phyloP scores from a whole-genome alignment of 2,329 filamentous ascomycete genomes.

The Monilinia fructigena region DNA sequence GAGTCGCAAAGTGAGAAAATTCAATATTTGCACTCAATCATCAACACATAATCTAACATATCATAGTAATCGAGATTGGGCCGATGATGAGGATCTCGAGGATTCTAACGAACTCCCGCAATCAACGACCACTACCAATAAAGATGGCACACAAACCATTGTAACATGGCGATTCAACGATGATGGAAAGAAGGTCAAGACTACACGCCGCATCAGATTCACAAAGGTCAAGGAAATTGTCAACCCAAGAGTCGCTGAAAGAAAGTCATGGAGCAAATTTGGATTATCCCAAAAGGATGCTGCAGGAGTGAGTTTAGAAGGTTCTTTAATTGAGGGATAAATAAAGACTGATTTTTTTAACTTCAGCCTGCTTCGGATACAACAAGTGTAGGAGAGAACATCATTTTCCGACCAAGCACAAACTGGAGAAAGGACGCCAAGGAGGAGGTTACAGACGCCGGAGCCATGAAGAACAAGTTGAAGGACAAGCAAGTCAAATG shows the following conservation, averaged over 20 bases:
- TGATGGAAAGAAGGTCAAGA: conserved; percentile 93
- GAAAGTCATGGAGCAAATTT: conserved; percentile 91
- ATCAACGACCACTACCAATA: conserved; percentile 89
- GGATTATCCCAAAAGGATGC: conserved; percentile 83
- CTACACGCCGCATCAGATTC: conserved; percentile 90
- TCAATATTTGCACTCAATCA: conserved; percentile 11
- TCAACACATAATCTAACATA: conserved; percentile 28
- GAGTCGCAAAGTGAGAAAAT: conserved; percentile 46
- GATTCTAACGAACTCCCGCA: conserved; percentile 65
- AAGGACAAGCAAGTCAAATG: conserved; percentile 99
- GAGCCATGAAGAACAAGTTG: conserved; percentile 75
- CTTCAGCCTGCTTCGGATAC: conserved; percentile 27
- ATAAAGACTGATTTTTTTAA: conserved; percentile 15
- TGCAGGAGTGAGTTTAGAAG: conserved; percentile 51
- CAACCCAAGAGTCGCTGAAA: conserved; percentile 94
- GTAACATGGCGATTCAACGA: conserved; percentile 90
- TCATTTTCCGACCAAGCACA: conserved; percentile 87
- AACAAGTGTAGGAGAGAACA: conserved; percentile 69
- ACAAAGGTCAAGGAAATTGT: conserved; percentile 89
- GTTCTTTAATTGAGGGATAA: neutral
- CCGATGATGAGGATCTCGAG: conserved; percentile 85
- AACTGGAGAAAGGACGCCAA: conserved; percentile 93
- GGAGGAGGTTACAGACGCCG: conserved; percentile 74
- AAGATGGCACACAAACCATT: conserved; percentile 96
- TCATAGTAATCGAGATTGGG: conserved; percentile 67